phyloP scores from a whole-genome alignment of 2,329 filamentous ascomycete genomes.

The Aspergillus clavatus region DNA sequence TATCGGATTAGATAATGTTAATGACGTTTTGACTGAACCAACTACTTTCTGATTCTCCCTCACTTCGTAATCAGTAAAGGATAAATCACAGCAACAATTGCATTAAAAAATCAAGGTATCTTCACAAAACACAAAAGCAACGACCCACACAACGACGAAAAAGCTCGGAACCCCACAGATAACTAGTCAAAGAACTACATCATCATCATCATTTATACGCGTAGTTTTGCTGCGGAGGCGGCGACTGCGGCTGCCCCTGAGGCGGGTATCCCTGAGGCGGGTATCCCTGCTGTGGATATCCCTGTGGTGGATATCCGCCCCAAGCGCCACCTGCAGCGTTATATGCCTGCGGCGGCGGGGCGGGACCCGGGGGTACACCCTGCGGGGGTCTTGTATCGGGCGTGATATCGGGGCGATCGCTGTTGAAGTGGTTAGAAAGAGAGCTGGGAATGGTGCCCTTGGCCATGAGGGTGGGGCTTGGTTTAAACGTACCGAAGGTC shows the following conservation, averaged over 20 bases:
- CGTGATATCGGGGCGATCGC: conserved; percentile 36
- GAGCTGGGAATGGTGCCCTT: not conserved
- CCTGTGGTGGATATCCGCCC: conserved; percentile 6
- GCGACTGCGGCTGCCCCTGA: conserved; percentile 12
- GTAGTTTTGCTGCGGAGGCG: conserved; percentile 14
- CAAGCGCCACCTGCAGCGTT: not conserved
- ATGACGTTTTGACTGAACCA: not conserved
- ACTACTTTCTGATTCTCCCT: no score
- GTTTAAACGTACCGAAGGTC: conserved; percentile 30
- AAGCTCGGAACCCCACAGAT: no score
- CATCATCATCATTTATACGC: conserved; percentile 20
- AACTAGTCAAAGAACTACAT: not conserved
- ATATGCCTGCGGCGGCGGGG: conserved; percentile 22
- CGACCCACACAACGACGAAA: no score
- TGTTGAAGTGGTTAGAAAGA: conserved; percentile 11
- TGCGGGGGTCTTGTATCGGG: conserved; percentile 33
- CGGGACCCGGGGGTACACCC: conserved; percentile 23
- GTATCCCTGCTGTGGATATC: conserved; percentile 15
- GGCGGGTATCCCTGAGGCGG: conserved; percentile 14
- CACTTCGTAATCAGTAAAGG: no score
- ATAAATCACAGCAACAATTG: no score
- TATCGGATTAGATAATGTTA: not conserved
- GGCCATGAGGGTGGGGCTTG: not conserved
- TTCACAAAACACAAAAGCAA: not conserved
- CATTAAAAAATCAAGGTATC: no score